Evolutionary conservation across 1,284 basidiomycete genomes (phyloP).

Genomic region (Cutaneotrichosporon mucoides): DNA sequence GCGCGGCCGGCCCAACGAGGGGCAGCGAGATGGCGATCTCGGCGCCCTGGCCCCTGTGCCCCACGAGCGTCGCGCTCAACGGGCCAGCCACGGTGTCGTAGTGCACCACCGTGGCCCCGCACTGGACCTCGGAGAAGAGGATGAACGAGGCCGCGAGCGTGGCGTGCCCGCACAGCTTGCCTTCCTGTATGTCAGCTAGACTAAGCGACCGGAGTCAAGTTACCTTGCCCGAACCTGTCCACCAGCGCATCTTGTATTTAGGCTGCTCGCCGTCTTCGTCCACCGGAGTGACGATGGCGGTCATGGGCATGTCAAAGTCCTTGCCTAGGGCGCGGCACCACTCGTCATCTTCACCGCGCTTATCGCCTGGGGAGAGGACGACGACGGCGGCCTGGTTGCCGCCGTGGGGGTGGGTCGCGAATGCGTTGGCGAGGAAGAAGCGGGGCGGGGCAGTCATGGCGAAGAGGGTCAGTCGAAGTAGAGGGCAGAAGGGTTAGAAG

Average conservation of each 20-base stretch:
- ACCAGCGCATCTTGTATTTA: constrained; percentile 28
- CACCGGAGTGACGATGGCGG: constrained; percentile 20
- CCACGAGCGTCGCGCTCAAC: constrained; percentile 16
- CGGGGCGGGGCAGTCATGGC: background rate
- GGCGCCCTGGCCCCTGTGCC: background rate
- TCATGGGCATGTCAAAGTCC: constrained; percentile 39
- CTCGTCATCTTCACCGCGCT: constrained; percentile 20
- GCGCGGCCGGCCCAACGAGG: background rate
- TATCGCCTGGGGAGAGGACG: constrained; percentile 22
- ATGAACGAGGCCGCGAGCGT: constrained; percentile 31
- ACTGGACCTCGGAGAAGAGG: constrained; percentile 20
- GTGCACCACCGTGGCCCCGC: constrained; percentile 11
- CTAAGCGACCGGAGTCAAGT: no score
- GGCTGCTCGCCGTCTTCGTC: background rate
- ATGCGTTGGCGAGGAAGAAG: constrained; percentile 40
- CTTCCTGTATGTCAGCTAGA: constrained; percentile 25
- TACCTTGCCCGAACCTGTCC: constrained; percentile 26
- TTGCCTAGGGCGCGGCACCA: constrained; percentile 23
- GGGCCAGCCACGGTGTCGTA: constrained; percentile 26
- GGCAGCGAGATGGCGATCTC: background rate
- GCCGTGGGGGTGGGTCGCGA: constrained; percentile 27
- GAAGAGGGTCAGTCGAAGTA: no score
- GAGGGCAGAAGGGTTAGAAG: no score
- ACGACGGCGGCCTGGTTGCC: constrained; percentile 43
- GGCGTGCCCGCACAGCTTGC: constrained; percentile 37